Conservation (phyloP, 345 rosid species). For the Arabis hirsuta region DNA sequence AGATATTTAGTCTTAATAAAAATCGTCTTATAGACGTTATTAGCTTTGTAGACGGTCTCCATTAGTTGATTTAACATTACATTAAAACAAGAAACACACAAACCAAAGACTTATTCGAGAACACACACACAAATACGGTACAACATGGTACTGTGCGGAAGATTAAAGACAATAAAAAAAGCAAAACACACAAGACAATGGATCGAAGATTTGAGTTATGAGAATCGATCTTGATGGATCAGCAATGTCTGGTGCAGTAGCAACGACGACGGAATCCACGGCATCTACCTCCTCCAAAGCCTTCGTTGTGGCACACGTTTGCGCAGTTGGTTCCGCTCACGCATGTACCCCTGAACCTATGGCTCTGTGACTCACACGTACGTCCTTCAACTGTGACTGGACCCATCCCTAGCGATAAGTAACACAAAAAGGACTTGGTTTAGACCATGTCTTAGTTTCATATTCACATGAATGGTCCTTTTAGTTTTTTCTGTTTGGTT, state of each 20-base stretch:
- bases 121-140: constrained; percentile 30
- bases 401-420: constrained; percentile 35
- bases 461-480: neutral
- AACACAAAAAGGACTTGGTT: neutral
- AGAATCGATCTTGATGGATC: constrained; percentile 17
- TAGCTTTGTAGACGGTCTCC: neutral
- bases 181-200: constrained; percentile 7
- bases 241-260: constrained; percentile 54
- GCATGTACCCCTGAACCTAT: constrained; percentile 50
- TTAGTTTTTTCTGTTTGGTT: too few species aligned
- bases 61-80: constrained; percentile 25
- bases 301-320: constrained; percentile 55
- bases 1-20: too few species aligned
- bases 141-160: constrained; percentile 33
- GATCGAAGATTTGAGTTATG: constrained; percentile 1
- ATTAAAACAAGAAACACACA: constrained; percentile 24
- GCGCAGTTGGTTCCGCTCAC: constrained; percentile 43
- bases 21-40: too few species aligned
- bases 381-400: constrained; percentile 48
- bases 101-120: constrained; percentile 32
- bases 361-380: constrained; percentile 52
- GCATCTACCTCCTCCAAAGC: constrained; percentile 52
- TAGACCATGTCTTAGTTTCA: neutral
- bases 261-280: constrained; percentile 59
- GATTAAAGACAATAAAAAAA: neutral